Evolutionary conservation across 305 asterid species (phyloP), one percentile per base, ranked within the genome.

Genomic region (Ilex paraguariensis): DNA sequence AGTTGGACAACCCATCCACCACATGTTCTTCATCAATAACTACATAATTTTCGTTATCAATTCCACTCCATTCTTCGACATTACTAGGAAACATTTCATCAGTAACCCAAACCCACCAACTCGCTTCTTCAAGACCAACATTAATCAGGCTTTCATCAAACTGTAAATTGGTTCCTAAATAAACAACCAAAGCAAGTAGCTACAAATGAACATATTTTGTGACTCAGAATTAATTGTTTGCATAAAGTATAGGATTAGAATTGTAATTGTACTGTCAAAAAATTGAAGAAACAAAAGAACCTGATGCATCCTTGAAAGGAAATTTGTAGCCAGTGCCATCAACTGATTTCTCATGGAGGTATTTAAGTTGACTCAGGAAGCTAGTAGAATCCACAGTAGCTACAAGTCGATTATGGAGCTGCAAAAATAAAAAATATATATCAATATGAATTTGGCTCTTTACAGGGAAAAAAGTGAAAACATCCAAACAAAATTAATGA

Each of bases 81-180:
- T 84, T 76, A 60, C 54, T 69, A 0, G 87, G 86, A 65, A 60
- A 66, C 74, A 73, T 87, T 31, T 87, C 93, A 59, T 85, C 91
- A 0, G 96, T 64, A 32, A 89, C 91, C 98, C 97, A 92, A 51
- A 92, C 96, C 98, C 98, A 89, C 91, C 98, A 82, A 73, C 94
- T 92, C 10, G 98, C 94, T 61, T 87, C 88, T 67, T 87, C 88
- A 11, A 73, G 82, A 62, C 73, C 89, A 31, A 82, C 77, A 64
- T 84, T 77, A 49, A 87, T 75, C 67, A 89, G 77, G 66, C 73
- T 79, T 55, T 82, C 94, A 33, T 66, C 75, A 17, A 67, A 67
- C 69, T 77, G 84, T 69, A 64, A 55, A 71, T 85, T 86, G 50
- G 51, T 66, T 49, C 60, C 85, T 80, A 72, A 57, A 16, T 44